Evolutionary conservation across 2,329 filamentous ascomycete species (phyloP).

Genomic region (Penicillium sp.): DNA sequence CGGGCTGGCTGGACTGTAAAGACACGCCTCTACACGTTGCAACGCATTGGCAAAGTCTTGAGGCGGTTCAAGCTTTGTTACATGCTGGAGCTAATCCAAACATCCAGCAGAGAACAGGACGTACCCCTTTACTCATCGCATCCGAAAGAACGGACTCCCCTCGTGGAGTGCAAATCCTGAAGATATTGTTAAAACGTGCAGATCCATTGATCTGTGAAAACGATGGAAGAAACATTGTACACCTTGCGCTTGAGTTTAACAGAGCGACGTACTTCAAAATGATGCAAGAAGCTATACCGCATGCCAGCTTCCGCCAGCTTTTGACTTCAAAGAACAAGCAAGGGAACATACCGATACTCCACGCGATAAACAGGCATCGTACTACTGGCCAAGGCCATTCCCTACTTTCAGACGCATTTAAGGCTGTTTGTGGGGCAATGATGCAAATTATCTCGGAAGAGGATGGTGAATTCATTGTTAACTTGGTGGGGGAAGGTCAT

Average conservation of each 20-base stretch:
- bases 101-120: not conserved
- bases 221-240: not conserved
- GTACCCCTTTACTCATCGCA: not conserved
- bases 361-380: not conserved
- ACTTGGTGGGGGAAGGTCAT: not conserved
- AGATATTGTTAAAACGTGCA: not conserved
- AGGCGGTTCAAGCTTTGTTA: not conserved
- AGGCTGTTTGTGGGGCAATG: not conserved
- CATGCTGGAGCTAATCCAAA: not conserved
- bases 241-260: not conserved
- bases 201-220: not conserved
- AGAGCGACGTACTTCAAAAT: not conserved
- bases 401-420: not conserved
- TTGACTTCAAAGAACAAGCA: not conserved
- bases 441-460: not conserved
- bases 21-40: not conserved
- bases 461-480: not conserved
- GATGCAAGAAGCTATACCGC: not conserved
- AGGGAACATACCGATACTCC: not conserved
- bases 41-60: conserved; percentile 1
- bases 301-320: not conserved
- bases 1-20: not conserved
- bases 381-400: not conserved
- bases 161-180: not conserved
- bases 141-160: not conserved